A percentile compares a stretch with the other conserved stretches of the same genome.
phyloP scores from a whole-genome alignment of 805 yeast genomes.

The Starmerella roubikii region DNA sequence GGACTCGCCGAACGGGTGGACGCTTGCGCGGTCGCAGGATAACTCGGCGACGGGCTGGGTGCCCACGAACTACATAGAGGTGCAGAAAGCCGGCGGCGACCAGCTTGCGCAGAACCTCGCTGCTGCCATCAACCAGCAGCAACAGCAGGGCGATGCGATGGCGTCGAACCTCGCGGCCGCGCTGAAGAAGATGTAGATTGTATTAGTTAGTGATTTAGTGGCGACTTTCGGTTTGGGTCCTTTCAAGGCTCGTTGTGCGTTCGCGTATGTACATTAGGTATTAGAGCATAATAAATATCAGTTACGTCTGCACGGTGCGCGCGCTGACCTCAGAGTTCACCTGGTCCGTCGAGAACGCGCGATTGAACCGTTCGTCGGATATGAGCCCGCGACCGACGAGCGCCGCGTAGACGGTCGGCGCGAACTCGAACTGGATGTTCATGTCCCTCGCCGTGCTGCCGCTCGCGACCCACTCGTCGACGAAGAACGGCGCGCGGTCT shows the following conservation, averaged over 20 bases:
- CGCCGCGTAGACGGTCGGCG: not conserved
- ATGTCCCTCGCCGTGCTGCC: not conserved
- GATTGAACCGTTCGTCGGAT: not conserved
- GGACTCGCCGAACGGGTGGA: slow-evolving; percentile 85
- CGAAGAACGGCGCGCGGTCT: slow-evolving; percentile 11
- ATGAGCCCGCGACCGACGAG: not conserved
- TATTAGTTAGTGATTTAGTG: too few relatives aligned
- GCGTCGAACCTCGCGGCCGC: slow-evolving; percentile 20
- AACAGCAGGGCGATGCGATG: slow-evolving; percentile 20
- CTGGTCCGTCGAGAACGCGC: not conserved
- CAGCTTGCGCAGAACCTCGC: slow-evolving; percentile 20
- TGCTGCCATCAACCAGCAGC: slow-evolving; percentile 18
- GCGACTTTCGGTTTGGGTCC: too few relatives aligned
- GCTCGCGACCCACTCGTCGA: slow-evolving; percentile 1
- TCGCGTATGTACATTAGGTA: not conserved
- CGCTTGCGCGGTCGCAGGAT: slow-evolving; percentile 65
- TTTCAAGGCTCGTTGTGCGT: too few relatives aligned
- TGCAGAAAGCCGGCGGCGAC: slow-evolving; percentile 11
- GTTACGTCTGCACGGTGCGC: too few relatives aligned
- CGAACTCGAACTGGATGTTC: not conserved
- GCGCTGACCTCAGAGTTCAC: slow-evolving; percentile 1
- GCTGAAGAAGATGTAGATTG: slow-evolving; percentile 10
- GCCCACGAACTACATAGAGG: slow-evolving; percentile 76
- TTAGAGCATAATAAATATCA: too few relatives aligned
- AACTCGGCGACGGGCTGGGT: slow-evolving; percentile 90